Evolutionary conservation across 345 rosid species (phyloP).

Genomic region (Heritiera littoralis): DNA sequence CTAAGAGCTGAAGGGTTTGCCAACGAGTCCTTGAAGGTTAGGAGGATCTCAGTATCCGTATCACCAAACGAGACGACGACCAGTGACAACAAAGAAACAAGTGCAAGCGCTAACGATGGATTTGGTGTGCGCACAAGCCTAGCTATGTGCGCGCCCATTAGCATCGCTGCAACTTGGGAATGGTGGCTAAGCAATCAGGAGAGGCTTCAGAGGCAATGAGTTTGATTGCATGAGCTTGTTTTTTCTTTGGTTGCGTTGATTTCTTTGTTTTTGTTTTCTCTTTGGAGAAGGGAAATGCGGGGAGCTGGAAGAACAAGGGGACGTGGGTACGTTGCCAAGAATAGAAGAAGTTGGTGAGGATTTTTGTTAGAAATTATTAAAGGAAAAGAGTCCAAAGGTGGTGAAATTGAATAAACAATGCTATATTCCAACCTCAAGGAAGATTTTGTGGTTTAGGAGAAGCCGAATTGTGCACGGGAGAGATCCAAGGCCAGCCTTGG

Average conservation of each 20-base stretch:
- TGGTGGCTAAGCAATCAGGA: constrained; percentile 1
- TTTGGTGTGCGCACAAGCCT: constrained; percentile 44
- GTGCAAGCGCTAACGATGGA: constrained; percentile 4
- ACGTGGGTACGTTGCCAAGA: constrained; percentile 25
- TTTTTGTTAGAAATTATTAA: neutral
- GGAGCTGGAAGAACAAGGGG: neutral
- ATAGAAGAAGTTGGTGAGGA: constrained; percentile 29
- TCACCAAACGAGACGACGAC: constrained; percentile 26
- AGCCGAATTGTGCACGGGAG: constrained; percentile 20
- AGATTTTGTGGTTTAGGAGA: constrained; percentile 7
- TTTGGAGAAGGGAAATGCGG: constrained; percentile 22
- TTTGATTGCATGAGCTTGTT: constrained; percentile 8
- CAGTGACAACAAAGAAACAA: constrained; percentile 25
- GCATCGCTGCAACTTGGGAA: constrained; percentile 34
- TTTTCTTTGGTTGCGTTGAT: neutral
- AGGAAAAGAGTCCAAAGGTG: neutral
- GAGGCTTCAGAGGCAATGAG: constrained; percentile 9
- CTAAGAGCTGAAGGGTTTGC: constrained; percentile 26
- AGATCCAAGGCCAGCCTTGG: constrained; percentile 26
- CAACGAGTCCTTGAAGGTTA: constrained; percentile 40
- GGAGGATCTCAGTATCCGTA: constrained; percentile 37
- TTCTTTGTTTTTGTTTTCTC: neutral
- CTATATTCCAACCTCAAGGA: neutral
- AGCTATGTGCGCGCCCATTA: constrained; percentile 45
- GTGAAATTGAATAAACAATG: constrained; percentile 9